phyloP scores from a whole-genome alignment of 441 rosid species.

The Daphne laureola region DNA sequence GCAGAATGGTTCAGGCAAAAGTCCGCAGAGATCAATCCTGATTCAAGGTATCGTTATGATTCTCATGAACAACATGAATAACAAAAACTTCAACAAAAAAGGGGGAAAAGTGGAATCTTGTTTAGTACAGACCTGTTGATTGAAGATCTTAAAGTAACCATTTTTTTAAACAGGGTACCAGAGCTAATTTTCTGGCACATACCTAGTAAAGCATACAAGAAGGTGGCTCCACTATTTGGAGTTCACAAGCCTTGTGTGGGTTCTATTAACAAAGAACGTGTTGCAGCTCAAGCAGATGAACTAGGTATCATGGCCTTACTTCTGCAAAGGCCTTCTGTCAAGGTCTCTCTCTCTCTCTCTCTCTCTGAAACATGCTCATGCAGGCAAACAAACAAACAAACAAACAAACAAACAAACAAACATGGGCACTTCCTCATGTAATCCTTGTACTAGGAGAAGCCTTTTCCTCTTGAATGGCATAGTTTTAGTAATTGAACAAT shows the following conservation, averaged over 20 bases:
- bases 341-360: slow-evolving; percentile 29
- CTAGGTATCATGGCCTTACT: slow-evolving; percentile 62
- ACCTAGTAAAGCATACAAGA: slow-evolving; percentile 69
- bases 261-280: slow-evolving; percentile 64
- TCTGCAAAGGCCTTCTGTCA: slow-evolving; percentile 51
- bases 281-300: slow-evolving; percentile 77
- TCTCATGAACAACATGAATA: neutral
- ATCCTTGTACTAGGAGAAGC: no score
- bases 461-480: no score
- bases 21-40: slow-evolving; percentile 55
- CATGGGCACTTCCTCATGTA: no score
- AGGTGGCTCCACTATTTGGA: slow-evolving; percentile 58
- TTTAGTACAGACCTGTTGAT: no score
- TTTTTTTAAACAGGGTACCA: slow-evolving; percentile 59
- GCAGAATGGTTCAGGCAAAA: slow-evolving; percentile 58
- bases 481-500: no score
- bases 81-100: neutral
- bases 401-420: no score
- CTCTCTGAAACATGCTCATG: neutral
- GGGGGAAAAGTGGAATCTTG: no score
- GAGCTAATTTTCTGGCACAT: slow-evolving; percentile 90
- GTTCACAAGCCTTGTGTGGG: slow-evolving; percentile 69
- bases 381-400: no score
- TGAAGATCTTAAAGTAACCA: no score
- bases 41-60: slow-evolving; percentile 38